phyloP scores from a whole-genome alignment of 2,329 filamentous ascomycete genomes.

The Fusarium sp. region DNA sequence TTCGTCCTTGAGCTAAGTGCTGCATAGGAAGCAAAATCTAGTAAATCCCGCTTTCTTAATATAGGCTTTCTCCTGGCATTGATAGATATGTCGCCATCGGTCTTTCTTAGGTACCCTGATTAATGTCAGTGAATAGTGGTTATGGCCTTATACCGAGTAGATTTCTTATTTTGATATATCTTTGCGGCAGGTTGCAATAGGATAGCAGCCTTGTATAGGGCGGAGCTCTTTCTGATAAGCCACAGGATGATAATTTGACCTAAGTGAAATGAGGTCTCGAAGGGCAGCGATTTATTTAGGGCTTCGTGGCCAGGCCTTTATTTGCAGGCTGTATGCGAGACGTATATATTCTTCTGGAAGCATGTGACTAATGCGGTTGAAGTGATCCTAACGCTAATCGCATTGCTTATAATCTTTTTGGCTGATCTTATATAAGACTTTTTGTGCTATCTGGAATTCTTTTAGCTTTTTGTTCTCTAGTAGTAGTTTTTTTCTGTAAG shows the following conservation, averaged over 20 bases:
- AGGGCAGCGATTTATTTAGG: neutral
- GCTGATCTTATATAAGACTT: too few species aligned
- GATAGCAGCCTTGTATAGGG: neutral
- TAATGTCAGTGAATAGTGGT: neutral
- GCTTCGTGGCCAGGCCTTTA: neutral
- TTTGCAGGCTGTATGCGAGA: neutral
- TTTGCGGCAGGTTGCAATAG: neutral
- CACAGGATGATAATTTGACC: neutral
- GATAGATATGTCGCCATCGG: conserved; percentile 1
- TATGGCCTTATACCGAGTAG: neutral
- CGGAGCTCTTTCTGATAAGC: neutral
- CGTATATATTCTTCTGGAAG: neutral
- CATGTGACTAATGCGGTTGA: neutral
- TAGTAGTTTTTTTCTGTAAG: too few species aligned
- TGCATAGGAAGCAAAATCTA: neutral
- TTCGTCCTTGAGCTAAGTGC: neutral
- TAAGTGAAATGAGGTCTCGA: neutral
- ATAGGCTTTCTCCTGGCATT: neutral
- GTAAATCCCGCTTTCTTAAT: neutral
- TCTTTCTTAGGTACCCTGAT: too few species aligned
- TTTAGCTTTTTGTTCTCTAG: too few species aligned
- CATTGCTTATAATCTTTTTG: too few species aligned
- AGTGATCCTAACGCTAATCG: neutral
- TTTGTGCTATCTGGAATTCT: too few species aligned
- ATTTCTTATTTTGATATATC: neutral